Conservation (phyloP, 2,329 filamentous ascomycete species). For the Hymenoscyphus fraxineus region DNA sequence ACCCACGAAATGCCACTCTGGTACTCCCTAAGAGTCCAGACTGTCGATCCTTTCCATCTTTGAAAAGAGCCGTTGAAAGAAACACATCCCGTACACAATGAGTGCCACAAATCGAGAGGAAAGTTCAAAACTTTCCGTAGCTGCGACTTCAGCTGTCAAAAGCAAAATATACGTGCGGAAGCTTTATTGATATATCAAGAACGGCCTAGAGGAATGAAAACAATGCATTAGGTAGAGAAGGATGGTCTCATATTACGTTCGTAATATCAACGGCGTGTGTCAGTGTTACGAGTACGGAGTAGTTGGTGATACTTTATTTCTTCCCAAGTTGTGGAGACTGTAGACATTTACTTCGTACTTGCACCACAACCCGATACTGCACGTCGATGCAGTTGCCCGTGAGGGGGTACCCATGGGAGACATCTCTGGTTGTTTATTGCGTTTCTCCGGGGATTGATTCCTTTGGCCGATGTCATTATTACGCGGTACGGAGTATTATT, state of each 20-base stretch:
- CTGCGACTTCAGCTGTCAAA: background rate
- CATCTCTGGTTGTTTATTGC: background rate
- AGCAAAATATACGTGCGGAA: background rate
- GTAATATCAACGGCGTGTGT: background rate
- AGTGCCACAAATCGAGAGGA: background rate
- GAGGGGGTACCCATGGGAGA: background rate
- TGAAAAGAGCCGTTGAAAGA: background rate
- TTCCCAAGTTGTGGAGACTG: background rate
- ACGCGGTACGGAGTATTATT: background rate
- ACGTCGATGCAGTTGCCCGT: background rate
- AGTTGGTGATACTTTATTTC: background rate
- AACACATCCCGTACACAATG: background rate
- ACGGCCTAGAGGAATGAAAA: constrained; percentile 2
- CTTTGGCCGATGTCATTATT: background rate
- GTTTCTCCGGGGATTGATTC: background rate
- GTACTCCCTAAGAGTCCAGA: background rate
- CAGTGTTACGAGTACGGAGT: constrained; percentile 3
- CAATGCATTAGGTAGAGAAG: background rate
- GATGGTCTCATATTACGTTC: background rate
- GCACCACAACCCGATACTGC: constrained; percentile 6
- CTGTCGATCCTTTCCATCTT: background rate
- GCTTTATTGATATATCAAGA: background rate
- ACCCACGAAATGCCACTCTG: background rate
- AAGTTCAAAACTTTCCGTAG: background rate
- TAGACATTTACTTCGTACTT: background rate